Evolutionary conservation across 495 filamentous ascomycete genomes (phyloP).

Genomic region (Glutinoglossum americanum): DNA sequence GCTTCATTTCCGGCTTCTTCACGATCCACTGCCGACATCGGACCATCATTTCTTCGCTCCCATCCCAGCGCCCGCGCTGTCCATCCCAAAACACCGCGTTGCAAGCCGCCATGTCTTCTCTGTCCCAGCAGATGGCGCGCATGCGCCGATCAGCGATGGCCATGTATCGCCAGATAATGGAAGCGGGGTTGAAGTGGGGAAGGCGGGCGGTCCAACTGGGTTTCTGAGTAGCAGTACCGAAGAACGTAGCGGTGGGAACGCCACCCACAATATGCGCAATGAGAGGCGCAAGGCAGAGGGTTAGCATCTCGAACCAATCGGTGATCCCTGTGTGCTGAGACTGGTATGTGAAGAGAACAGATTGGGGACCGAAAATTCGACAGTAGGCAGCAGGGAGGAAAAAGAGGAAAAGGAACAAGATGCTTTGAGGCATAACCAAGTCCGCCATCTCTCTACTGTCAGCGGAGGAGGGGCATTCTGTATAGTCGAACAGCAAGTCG

Average conservation of each 20-base stretch:
- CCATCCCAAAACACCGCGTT: slow-evolving; percentile 17
- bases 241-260: background rate
- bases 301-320: background rate
- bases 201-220: background rate
- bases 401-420: too few species aligned
- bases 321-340: background rate
- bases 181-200: slow-evolving; percentile 16
- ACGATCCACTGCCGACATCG: background rate
- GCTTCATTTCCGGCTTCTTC: background rate
- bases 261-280: background rate
- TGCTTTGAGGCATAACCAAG: too few species aligned
- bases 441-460: too few species aligned
- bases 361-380: too few species aligned
- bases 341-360: background rate
- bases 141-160: slow-evolving; percentile 15
- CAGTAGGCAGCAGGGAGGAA: too few species aligned
- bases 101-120: slow-evolving; percentile 10
- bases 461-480: too few species aligned
- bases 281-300: background rate
- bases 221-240: background rate
- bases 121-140: slow-evolving; percentile 11
- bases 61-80: slow-evolving; percentile 13
- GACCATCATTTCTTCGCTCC: slow-evolving; percentile 14
- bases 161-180: slow-evolving; percentile 18
- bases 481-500: too few species aligned